These are phyloP conservation scores for Orbilia javanica DNA, from an alignment of 2,329 filamentous ascomycete genomes.

Conservation along the genomic window DNA sequence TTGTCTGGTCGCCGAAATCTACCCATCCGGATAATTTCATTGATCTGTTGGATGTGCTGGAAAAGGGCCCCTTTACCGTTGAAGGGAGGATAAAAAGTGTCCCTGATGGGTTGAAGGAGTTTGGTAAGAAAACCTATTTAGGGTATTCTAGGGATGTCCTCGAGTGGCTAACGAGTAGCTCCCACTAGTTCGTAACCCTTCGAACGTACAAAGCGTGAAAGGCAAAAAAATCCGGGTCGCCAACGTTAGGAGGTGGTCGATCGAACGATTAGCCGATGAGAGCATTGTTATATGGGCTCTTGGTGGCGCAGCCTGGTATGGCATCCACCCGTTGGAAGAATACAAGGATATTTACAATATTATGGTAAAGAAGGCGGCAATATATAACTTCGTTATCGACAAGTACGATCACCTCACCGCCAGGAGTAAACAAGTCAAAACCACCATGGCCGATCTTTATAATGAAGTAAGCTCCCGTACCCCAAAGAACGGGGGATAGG, in stretches of 20 bases:
- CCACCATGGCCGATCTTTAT: conserved; percentile 33
- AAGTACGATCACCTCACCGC: conserved; percentile 52
- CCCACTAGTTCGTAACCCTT: conserved; percentile 26
- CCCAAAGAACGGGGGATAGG: background rate
- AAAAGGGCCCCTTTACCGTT: conserved; percentile 60
- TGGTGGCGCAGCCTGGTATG: conserved; percentile 60
- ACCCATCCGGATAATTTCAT: conserved; percentile 47
- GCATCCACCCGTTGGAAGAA: conserved; percentile 57
- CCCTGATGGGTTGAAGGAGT: conserved; percentile 35
- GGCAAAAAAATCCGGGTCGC: conserved; percentile 40
- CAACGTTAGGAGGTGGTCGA: conserved; percentile 59
- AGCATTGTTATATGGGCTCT: conserved; percentile 61
- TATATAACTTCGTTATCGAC: conserved; percentile 61
- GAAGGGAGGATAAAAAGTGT: conserved; percentile 56
- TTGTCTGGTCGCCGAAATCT: conserved; percentile 48
- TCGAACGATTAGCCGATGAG: conserved; percentile 58
- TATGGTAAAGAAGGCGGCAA: conserved; percentile 60
- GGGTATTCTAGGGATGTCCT: background rate
- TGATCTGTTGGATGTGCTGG: conserved; percentile 60
- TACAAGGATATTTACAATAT: conserved; percentile 57
- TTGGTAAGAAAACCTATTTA: conserved; percentile 19
- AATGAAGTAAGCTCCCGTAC: conserved; percentile 27
- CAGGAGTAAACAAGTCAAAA: conserved; percentile 29
- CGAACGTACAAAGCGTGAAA: conserved; percentile 13
- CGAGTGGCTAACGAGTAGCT: background rate